A percentile compares a stretch with the other conserved stretches of the same genome.
Conservation (phyloP, 2,329 filamentous ascomycete genomes). For the Chalaropsis ovoidea region DNA sequence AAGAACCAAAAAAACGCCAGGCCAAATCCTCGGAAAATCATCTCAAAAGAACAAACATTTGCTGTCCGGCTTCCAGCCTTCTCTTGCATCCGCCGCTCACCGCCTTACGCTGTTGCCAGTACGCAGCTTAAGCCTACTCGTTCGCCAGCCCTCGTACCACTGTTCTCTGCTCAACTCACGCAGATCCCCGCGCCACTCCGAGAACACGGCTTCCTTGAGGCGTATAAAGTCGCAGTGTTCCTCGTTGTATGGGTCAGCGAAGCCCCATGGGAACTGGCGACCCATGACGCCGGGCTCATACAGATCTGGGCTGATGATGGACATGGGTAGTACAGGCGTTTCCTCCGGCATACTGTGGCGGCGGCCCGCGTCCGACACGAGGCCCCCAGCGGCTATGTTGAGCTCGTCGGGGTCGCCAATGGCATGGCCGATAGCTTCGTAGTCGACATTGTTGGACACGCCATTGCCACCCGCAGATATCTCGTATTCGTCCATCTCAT, state of each 20-base stretch:
- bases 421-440: constrained; percentile 44
- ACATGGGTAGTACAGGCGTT: constrained; percentile 70
- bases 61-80: constrained; percentile 18
- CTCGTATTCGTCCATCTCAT: constrained; percentile 44
- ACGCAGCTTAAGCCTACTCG: constrained; percentile 51
- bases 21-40: constrained; percentile 1
- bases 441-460: constrained; percentile 25
- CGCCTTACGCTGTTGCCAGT: constrained; percentile 35
- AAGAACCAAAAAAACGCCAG: not conserved
- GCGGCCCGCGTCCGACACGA: constrained; percentile 33
- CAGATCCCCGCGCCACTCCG: constrained; percentile 83
- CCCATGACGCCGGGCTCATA: constrained; percentile 74
- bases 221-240: constrained; percentile 89
- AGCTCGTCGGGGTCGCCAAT: constrained; percentile 27
- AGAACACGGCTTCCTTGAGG: constrained; percentile 85
- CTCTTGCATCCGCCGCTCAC: constrained; percentile 27
- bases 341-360: constrained; percentile 43
- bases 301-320: constrained; percentile 84
- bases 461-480: constrained; percentile 28
- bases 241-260: constrained; percentile 83
- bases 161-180: constrained; percentile 81
- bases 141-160: constrained; percentile 96
- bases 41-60: constrained; percentile 18
- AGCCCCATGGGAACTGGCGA: constrained; percentile 90
- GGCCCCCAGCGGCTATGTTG: constrained; percentile 33